These are phyloP conservation scores for Daphne laureola DNA, from an alignment of 441 rosid species.

Conservation along the genomic window DNA sequence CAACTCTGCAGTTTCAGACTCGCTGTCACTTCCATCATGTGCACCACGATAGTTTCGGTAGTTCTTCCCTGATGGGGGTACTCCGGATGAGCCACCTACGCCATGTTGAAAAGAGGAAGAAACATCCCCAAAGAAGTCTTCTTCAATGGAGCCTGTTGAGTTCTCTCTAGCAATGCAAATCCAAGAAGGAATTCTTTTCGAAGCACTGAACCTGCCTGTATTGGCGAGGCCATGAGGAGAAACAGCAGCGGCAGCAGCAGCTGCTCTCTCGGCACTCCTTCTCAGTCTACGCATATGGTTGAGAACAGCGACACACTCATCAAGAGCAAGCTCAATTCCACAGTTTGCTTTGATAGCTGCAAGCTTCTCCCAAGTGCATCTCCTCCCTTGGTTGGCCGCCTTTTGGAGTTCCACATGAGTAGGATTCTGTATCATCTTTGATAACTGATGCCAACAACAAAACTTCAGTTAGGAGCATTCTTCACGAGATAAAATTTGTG, in stretches of 20 bases:
- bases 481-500: neutral
- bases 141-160: constrained; percentile 91
- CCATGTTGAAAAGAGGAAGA: constrained; percentile 47
- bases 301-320: constrained; percentile 79
- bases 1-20: constrained; percentile 59
- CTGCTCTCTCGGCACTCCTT: constrained; percentile 92
- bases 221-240: constrained; percentile 55
- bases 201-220: constrained; percentile 59
- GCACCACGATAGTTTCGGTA: constrained; percentile 23
- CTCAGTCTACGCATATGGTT: constrained; percentile 96
- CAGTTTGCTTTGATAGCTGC: constrained; percentile 96
- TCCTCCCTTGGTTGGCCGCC: constrained; percentile 92
- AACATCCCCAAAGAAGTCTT: constrained; percentile 39
- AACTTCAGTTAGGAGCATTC: too few relatives aligned
- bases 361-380: constrained; percentile 99
- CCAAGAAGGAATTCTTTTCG: constrained; percentile 96
- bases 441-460: constrained; percentile 37
- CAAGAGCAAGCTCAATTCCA: constrained; percentile 91
- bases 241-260: constrained; percentile 63
- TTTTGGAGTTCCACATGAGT: constrained; percentile 72
- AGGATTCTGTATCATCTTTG: constrained; percentile 85
- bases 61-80: constrained; percentile 35
- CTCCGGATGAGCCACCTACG: constrained; percentile 26
- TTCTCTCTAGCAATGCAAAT: constrained; percentile 93
- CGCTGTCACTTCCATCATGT: constrained; percentile 74